Evolutionary conservation across 1,284 basidiomycete genomes (phyloP).

Genomic region (Somion occarium): DNA sequence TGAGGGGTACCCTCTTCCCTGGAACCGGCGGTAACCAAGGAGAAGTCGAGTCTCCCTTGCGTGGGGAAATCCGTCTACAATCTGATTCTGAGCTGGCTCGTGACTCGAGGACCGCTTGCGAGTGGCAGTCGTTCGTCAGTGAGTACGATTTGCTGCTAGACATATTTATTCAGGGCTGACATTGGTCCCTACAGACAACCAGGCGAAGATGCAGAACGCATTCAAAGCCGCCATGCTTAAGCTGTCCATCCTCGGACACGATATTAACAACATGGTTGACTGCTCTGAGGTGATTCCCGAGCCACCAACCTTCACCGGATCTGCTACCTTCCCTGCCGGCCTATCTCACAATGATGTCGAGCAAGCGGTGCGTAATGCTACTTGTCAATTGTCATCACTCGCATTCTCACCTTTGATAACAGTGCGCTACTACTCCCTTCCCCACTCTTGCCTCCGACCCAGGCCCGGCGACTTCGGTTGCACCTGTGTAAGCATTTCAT

Average conservation of each 20-base stretch:
- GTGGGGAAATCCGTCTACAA: slow-evolving; percentile 28
- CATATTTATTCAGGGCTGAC: not conserved
- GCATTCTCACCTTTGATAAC: not conserved
- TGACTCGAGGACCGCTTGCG: no score
- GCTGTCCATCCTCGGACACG: slow-evolving; percentile 25
- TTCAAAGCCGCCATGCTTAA: slow-evolving; percentile 28
- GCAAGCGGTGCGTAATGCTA: slow-evolving; percentile 24
- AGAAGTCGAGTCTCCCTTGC: slow-evolving; percentile 24
- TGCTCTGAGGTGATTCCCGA: slow-evolving; percentile 26
- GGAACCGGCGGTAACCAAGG: no score
- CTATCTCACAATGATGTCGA: slow-evolving; percentile 29
- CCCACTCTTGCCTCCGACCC: slow-evolving; percentile 13
- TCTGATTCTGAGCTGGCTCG: slow-evolving; percentile 26
- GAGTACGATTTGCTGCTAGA: not conserved
- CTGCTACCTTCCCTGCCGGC: slow-evolving; percentile 26
- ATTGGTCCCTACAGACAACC: slow-evolving; percentile 16
- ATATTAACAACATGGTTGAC: slow-evolving; percentile 18
- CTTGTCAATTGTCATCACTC: no score
- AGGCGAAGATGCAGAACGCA: slow-evolving; percentile 20
- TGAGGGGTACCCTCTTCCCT: slow-evolving; percentile 25
- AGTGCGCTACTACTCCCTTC: slow-evolving; percentile 14
- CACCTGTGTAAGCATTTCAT: slow-evolving; percentile 15
- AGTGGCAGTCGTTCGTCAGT: slow-evolving; percentile 21
- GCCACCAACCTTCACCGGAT: no score
- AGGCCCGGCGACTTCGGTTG: slow-evolving; percentile 18